A percentile compares a stretch with the other conserved stretches of the same genome.
Evolutionary conservation across 1,139 yeast species (phyloP).

Genomic region (Geotrichum europaeum): DNA sequence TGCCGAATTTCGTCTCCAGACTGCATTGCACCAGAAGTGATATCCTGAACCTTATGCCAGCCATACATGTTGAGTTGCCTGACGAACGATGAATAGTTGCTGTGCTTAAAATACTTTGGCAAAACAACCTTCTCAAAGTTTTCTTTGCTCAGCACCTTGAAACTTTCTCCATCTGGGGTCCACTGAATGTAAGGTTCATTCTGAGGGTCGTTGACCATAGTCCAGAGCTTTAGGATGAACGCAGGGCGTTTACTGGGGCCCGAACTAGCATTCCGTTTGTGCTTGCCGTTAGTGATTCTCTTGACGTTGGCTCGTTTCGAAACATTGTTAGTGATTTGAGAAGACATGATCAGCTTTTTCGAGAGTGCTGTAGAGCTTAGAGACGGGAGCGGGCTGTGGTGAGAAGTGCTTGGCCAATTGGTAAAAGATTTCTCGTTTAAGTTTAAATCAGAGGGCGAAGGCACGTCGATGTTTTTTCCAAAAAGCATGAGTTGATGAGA

Average conservation of each 20-base stretch:
- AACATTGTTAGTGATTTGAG: constrained; percentile 5
- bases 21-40: constrained; percentile 58
- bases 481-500: background rate
- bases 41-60: constrained; percentile 92
- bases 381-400: background rate
- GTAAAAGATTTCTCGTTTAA: constrained; percentile 6
- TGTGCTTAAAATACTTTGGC: constrained; percentile 87
- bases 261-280: constrained; percentile 27
- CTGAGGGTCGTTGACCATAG: constrained; percentile 79
- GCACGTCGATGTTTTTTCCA: background rate
- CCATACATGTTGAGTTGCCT: constrained; percentile 97
- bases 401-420: constrained; percentile 11
- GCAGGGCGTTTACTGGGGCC: constrained; percentile 59
- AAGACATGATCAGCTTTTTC: constrained; percentile 6
- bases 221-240: constrained; percentile 89
- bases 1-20: constrained; percentile 61
- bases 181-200: constrained; percentile 72
- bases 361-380: background rate
- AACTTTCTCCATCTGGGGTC: constrained; percentile 80
- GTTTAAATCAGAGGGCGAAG: background rate
- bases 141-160: constrained; percentile 80
- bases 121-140: constrained; percentile 75
- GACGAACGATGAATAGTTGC: constrained; percentile 90
- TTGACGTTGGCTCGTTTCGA: constrained; percentile 12
- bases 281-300: constrained; percentile 21